Evolutionary conservation across 257 asterid genomes (phyloP), one percentile per base, ranked within the genome.

Genomic region (Solanum tacnaense): DNA sequence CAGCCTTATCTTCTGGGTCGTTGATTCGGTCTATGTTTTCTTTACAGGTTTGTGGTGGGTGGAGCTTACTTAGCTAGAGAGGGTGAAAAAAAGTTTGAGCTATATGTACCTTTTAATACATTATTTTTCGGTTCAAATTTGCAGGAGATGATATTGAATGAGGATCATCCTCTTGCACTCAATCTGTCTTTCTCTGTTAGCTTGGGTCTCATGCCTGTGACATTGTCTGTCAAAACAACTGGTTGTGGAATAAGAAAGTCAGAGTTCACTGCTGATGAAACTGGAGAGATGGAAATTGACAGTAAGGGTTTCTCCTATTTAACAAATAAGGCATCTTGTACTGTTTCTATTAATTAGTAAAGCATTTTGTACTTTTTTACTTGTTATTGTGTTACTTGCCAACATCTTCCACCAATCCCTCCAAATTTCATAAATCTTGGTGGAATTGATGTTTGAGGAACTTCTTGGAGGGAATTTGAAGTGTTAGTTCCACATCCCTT

Each of bases 101-200:
- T 81, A 29, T 82, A 29, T 46, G 25, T 82, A 31, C 41, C 41
- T 29, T 82, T 49, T 52, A 49, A 82, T 82, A 29, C 29, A 7
- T 49, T 29, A 49, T 29, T 46, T 46, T 32, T 90, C 84, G 87
- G 90, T 90, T 90, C 89, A 88, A 89, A 88, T 75, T 90, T 86
- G 89, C 97, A 97, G 99, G 98, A 89, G 68, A 83, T 94, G 90
- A 89, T 83, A 72, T 87, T 95, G 94, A 92, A 92, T 89, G 98
- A 95, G 92, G 98, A 96, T 91, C 99, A 97, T 89, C 99, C 99
- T 92, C 96, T 97, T 90, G 94, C 93, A 67, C 91, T 97, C 88
- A 94, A 92, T 86, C 91, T 96, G 49, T 93, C 95, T n/a, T 96
- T 97, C 93, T 93, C 98, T 49, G 87, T 93, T 90, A 96, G 99